Evolutionary conservation across 176 grass and related monocot species (phyloP).

Genomic region (Cocos nucifera): DNA sequence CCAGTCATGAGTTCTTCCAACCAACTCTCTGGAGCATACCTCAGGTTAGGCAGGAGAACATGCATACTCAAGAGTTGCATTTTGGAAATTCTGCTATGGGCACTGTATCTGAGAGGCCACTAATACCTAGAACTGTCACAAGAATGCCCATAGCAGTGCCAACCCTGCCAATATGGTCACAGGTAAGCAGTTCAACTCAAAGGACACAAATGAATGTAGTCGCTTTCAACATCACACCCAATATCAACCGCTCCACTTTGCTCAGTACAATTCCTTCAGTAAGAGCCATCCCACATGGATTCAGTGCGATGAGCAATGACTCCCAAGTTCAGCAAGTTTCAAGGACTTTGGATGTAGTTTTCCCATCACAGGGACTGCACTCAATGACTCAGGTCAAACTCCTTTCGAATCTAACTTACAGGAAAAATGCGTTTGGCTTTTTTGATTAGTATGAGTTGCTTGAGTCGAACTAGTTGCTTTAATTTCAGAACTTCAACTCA

Average conservation of each 20-base stretch:
- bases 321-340: conserved; percentile 29
- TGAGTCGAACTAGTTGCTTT: too few species aligned
- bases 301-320: conserved; percentile 17
- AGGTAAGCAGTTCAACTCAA: conserved; percentile 33
- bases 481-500: too few species aligned
- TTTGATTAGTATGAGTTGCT: too few species aligned
- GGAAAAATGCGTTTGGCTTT: conserved; percentile 1
- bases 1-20: conserved; percentile 30
- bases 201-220: conserved; percentile 34
- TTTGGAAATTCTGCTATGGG: conserved; percentile 15
- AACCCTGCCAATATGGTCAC: conserved; percentile 34
- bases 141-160: conserved; percentile 44
- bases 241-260: conserved; percentile 12
- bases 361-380: conserved; percentile 15
- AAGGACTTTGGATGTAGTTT: conserved; percentile 25
- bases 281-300: conserved; percentile 8
- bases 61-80: conserved; percentile 18
- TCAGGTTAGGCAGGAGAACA: conserved; percentile 16
- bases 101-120: conserved; percentile 16
- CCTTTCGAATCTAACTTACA: conserved; percentile 7
- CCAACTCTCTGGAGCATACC: conserved; percentile 17
- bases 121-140: conserved; percentile 49
- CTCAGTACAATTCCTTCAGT: conserved; percentile 12
- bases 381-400: conserved; percentile 36
- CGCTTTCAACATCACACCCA: conserved; percentile 11